phyloP scores from a whole-genome alignment of 2,329 filamentous ascomycete species.

The Colletotrichum falcatum region DNA sequence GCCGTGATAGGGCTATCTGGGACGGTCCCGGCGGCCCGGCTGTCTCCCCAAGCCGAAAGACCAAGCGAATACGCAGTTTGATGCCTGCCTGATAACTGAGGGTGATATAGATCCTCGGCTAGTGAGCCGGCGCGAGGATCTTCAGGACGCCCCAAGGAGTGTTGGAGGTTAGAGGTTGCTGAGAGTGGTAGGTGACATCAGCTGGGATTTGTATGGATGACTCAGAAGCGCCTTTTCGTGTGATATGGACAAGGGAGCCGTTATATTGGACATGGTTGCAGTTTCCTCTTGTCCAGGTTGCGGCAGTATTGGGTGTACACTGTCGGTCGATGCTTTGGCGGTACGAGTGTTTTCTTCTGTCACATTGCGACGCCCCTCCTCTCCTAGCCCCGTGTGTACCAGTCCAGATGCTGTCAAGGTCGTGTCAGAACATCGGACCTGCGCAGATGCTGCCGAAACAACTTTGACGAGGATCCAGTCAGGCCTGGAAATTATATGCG shows the following conservation, averaged over 20 bases:
- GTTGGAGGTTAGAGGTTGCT: slow-evolving; percentile 6
- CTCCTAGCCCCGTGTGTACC: neutral
- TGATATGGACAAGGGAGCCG: slow-evolving; percentile 25
- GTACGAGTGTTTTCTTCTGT: slow-evolving; percentile 18
- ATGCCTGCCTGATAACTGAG: slow-evolving; percentile 30
- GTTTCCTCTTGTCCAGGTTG: slow-evolving; percentile 21
- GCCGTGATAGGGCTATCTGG: slow-evolving; percentile 5
- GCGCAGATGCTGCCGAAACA: slow-evolving; percentile 12
- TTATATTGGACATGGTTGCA: slow-evolving; percentile 9
- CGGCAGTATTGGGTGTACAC: slow-evolving; percentile 35
- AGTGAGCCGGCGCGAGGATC: slow-evolving; percentile 33
- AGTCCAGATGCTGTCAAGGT: slow-evolving; percentile 1
- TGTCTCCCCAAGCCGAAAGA: slow-evolving; percentile 7
- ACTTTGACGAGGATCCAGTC: slow-evolving; percentile 26
- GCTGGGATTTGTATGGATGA: slow-evolving; percentile 20
- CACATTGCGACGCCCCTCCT: slow-evolving; percentile 15
- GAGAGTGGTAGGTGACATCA: slow-evolving; percentile 36
- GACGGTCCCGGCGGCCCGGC: slow-evolving; percentile 5
- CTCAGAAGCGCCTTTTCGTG: slow-evolving; percentile 4
- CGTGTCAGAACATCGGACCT: slow-evolving; percentile 26
- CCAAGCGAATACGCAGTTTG: slow-evolving; percentile 14
- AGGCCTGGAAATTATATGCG: slow-evolving; percentile 30
- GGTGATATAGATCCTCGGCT: slow-evolving; percentile 39
- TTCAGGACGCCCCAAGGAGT: slow-evolving; percentile 15
- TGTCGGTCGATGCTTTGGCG: slow-evolving; percentile 36